A percentile compares a stretch with the other conserved stretches of the same genome.
Evolutionary conservation across 2,329 filamentous ascomycete genomes (phyloP).

Genomic region (Hypoxylon sp.): DNA sequence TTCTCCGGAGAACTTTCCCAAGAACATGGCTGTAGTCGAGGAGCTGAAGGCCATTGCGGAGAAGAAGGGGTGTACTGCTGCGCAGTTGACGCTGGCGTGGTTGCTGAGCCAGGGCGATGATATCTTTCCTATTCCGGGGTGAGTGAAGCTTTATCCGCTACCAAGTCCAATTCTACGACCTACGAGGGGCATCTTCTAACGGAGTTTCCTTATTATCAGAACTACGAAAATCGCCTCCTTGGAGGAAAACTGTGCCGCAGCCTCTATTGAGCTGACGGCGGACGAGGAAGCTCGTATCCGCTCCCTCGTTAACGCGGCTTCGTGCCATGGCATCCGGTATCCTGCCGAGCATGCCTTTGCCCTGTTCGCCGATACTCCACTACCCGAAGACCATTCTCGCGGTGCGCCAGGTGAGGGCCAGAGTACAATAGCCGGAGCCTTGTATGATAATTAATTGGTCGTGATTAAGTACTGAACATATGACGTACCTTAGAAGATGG

Average conservation of each 20-base stretch:
- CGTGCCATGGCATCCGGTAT: slow-evolving; percentile 35
- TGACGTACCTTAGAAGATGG: too few species aligned
- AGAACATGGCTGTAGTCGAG: slow-evolving; percentile 63
- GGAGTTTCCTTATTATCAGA: not conserved
- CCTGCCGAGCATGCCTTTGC: slow-evolving; percentile 26
- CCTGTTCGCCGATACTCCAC: slow-evolving; percentile 42
- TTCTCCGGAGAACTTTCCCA: slow-evolving; percentile 59
- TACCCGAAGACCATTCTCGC: slow-evolving; percentile 13
- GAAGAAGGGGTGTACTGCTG: slow-evolving; percentile 60
- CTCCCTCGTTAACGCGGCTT: slow-evolving; percentile 47
- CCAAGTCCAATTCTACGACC: not conserved
- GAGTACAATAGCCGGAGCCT: slow-evolving; percentile 3
- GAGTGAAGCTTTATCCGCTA: slow-evolving; percentile 10
- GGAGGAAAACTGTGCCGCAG: slow-evolving; percentile 49
- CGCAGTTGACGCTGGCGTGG: slow-evolving; percentile 67
- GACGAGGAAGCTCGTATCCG: slow-evolving; percentile 53
- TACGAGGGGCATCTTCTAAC: not conserved
- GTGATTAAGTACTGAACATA: not conserved
- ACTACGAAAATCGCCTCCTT: slow-evolving; percentile 39
- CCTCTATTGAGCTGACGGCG: slow-evolving; percentile 49
- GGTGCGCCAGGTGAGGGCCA: not conserved
- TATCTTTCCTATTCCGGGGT: slow-evolving; percentile 45
- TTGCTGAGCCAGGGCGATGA: slow-evolving; percentile 50
- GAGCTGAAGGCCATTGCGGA: slow-evolving; percentile 60
- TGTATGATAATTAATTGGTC: slow-evolving; percentile 6